phyloP scores from a whole-genome alignment of 176 grass and related monocot genomes.

The Avena atlantica region DNA sequence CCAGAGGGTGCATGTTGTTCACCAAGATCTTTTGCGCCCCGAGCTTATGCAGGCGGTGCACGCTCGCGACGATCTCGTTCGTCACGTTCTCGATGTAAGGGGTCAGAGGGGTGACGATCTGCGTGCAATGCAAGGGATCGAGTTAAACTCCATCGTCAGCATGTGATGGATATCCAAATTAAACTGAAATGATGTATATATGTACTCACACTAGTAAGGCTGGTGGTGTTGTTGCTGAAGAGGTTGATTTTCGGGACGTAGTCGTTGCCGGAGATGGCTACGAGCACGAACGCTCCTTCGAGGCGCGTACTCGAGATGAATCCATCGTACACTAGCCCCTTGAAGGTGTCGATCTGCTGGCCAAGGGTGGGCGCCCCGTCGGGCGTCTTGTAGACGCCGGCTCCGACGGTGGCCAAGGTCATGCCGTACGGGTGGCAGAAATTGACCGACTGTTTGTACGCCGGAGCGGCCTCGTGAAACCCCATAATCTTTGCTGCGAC shows the following conservation, averaged over 20 bases:
- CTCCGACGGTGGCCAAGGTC: background rate
- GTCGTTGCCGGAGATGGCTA: background rate
- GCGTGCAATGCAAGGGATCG: background rate
- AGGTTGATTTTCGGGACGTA: background rate
- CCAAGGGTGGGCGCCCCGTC: background rate
- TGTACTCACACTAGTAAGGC: background rate
- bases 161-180: too few species aligned
- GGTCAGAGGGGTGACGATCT: background rate
- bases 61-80: background rate
- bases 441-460: background rate
- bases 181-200: too few species aligned
- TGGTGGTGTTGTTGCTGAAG: background rate
- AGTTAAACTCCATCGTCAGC: background rate
- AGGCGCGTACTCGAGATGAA: background rate
- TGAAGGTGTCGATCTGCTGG: background rate
- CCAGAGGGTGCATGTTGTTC: background rate
- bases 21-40: background rate
- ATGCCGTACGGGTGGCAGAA: background rate
- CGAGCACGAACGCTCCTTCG: background rate
- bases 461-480: background rate
- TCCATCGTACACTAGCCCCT: background rate
- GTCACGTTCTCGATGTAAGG: background rate
- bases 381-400: background rate
- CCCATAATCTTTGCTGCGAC: background rate
- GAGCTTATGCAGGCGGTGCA: background rate